Evolutionary conservation across 2,329 filamentous ascomycete genomes (phyloP).

Genomic region (Aspergillus sp.): DNA sequence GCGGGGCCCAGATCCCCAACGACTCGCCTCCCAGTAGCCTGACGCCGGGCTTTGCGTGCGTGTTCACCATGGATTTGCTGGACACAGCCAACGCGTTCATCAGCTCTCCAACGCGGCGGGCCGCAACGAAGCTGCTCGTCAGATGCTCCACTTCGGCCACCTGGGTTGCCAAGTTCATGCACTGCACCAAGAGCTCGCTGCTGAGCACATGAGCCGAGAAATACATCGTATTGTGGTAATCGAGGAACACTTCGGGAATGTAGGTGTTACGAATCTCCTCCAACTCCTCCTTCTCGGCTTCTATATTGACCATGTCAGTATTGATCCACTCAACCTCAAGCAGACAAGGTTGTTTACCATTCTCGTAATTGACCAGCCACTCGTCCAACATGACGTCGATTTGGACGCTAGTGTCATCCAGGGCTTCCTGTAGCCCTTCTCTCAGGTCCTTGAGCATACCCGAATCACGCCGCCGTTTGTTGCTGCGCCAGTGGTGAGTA

Average conservation of each 20-base stretch:
- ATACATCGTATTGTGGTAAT: slow-evolving; percentile 79
- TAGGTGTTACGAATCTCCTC: slow-evolving; percentile 71
- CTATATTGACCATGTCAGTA: slow-evolving; percentile 35
- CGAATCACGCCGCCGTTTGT: slow-evolving; percentile 37
- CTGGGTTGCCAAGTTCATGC: slow-evolving; percentile 82
- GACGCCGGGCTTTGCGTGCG: slow-evolving; percentile 49
- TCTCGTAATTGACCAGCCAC: slow-evolving; percentile 61
- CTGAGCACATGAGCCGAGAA: slow-evolving; percentile 73
- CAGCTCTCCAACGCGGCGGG: slow-evolving; percentile 72
- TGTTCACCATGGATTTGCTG: slow-evolving; percentile 68
- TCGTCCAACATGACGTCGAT: slow-evolving; percentile 63
- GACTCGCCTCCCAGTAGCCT: slow-evolving; percentile 40
- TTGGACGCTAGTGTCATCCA: slow-evolving; percentile 58
- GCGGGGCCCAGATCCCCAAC: slow-evolving; percentile 44
- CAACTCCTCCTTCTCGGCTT: slow-evolving; percentile 62
- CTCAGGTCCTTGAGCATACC: slow-evolving; percentile 54
- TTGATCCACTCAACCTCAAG: neutral
- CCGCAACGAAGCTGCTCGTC: slow-evolving; percentile 63
- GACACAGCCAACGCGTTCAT: slow-evolving; percentile 74
- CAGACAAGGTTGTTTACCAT: slow-evolving; percentile 52
- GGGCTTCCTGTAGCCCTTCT: slow-evolving; percentile 55
- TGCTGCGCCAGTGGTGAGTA: slow-evolving; percentile 23
- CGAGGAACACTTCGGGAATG: slow-evolving; percentile 81
- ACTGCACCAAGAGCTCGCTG: slow-evolving; percentile 75
- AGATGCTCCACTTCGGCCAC: slow-evolving; percentile 71